Base-by-base conservation (phyloP, 192 early-diverging fungal species). In the Backusella australiensis region DNA sequence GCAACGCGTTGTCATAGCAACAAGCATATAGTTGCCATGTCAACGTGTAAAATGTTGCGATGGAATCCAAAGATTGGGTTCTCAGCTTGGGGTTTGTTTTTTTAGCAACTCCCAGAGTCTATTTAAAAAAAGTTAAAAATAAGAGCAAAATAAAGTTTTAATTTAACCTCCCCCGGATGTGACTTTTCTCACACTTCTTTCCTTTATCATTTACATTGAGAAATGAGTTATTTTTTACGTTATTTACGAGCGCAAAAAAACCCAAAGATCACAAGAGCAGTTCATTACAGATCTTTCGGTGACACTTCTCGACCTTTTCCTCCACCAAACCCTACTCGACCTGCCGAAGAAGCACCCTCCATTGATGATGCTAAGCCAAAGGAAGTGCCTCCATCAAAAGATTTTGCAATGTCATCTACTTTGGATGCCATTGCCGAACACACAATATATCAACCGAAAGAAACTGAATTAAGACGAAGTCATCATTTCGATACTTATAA, bases 401-500 rank as follows among this genome's bases (percentile, higher is more conserved):
- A 35, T 15, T 29, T 17, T 26, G 56, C 66, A 34, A 46, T 77
- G 17, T 71, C 76, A n/a, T 38, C 76, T 36, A 34, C 76, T 32
- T 39, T 76, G 7, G 70, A 67, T 71, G 49, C 53, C 66, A 26
- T 75, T 41, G 73, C 41, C 53, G 71, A 41, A 6, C 8, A 42
- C 21, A 42, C 44, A 14, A 73, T 44, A 19, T 42, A 70, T 17
- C 75, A 66, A 14, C 26, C 39, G 23, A 72, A 46, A 34, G 35
- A 44, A 52, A 49, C 26, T 11, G 23, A 15, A 44, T 49, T 71
- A 26, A 46, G 67, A 68, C 44, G 70, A 69, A 65, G 85, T 42
- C 87, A 86, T 73, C 79, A 91, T 73, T 97, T 97, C 79, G 90
- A 95, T 78, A 97, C 95, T 1, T 91, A 94, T 76, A 86, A 89